A percentile compares a stretch with the other conserved stretches of the same genome.
phyloP scores from a whole-genome alignment of 228 moss, liverwort and hornwort species.

The Sphagnum magellanicum region DNA sequence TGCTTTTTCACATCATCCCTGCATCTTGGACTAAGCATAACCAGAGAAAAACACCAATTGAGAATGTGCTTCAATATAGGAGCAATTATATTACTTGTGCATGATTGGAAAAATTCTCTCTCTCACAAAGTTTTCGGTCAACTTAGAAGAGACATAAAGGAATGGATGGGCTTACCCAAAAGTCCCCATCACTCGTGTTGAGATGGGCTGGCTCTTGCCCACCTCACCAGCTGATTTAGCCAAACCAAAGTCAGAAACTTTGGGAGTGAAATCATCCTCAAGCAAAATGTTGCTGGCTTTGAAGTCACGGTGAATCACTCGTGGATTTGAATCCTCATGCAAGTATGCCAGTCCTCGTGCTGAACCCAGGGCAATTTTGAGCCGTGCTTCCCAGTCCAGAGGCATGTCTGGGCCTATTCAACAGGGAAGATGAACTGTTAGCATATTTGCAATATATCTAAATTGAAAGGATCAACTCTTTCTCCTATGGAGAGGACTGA shows the following conservation, averaged over 20 bases:
- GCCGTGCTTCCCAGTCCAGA: slow-evolving; percentile 49
- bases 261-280: slow-evolving; percentile 52
- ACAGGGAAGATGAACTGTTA: too few relatives aligned
- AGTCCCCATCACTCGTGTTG: slow-evolving; percentile 63
- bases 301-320: slow-evolving; percentile 59
- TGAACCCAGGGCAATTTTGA: slow-evolving; percentile 57
- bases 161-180: slow-evolving; percentile 26
- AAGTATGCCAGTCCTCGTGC: slow-evolving; percentile 54
- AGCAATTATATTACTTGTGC: too few relatives aligned
- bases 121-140: too few relatives aligned
- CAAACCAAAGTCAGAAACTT: slow-evolving; percentile 54
- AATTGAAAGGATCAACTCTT: too few relatives aligned
- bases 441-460: neutral
- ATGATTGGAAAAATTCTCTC: too few relatives aligned
- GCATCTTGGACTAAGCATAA: too few relatives aligned
- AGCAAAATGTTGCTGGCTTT: slow-evolving; percentile 58
- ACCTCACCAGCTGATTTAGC: slow-evolving; percentile 49
- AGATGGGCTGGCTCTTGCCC: slow-evolving; percentile 48
- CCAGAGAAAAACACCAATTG: too few relatives aligned
- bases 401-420: slow-evolving; percentile 36
- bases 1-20: too few relatives aligned
- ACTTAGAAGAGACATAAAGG: neutral
- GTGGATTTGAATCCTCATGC: slow-evolving; percentile 53
- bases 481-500: too few relatives aligned
- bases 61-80: too few relatives aligned